Percentiles rank a stretch among this genome's conserved stretches.
phyloP scores from a whole-genome alignment of 2,329 filamentous ascomycete species.

The Ceratocystis diversiconidia region DNA sequence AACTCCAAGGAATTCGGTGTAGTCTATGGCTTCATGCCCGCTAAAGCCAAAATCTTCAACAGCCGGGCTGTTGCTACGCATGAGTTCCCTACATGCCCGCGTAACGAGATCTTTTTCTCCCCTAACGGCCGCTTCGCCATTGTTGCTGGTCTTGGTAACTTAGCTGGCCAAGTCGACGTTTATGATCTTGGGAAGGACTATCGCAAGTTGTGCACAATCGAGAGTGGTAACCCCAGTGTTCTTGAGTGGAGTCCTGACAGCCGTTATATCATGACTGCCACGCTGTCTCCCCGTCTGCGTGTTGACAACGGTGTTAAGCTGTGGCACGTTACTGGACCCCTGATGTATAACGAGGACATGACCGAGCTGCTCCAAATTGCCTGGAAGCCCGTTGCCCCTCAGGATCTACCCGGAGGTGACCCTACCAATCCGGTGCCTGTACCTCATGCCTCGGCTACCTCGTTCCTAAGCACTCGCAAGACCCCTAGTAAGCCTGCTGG shows the following conservation, averaged over 20 bases:
- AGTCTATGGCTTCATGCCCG: slow-evolving; percentile 97
- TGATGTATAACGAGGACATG: slow-evolving; percentile 96
- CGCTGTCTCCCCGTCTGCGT: slow-evolving; percentile 82
- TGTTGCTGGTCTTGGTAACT: slow-evolving; percentile 91
- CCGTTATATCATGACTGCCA: slow-evolving; percentile 91
- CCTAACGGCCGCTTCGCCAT: slow-evolving; percentile 85
- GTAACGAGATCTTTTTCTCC: slow-evolving; percentile 92
- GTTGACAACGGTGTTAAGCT: slow-evolving; percentile 94
- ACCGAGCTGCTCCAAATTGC: slow-evolving; percentile 79
- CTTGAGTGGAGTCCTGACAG: slow-evolving; percentile 97
- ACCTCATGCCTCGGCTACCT: slow-evolving; percentile 68
- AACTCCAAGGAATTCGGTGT: slow-evolving; percentile 97
- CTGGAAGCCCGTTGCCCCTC: slow-evolving; percentile 65
- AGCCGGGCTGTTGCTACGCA: slow-evolving; percentile 68
- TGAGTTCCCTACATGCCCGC: slow-evolving; percentile 71
- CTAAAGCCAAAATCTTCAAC: slow-evolving; percentile 97
- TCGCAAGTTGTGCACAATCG: slow-evolving; percentile 80
- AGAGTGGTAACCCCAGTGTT: slow-evolving; percentile 88
- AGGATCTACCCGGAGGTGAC: slow-evolving; percentile 47
- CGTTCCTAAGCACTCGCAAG: slow-evolving; percentile 75
- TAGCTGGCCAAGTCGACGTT: slow-evolving; percentile 94
- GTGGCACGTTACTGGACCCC: slow-evolving; percentile 75
- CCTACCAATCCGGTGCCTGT: slow-evolving; percentile 59
- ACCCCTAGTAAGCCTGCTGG: slow-evolving; percentile 94
- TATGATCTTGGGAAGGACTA: slow-evolving; percentile 89